Conservation (phyloP, 164 flowering plant genomes). For the Paratinospora sagittata region DNA sequence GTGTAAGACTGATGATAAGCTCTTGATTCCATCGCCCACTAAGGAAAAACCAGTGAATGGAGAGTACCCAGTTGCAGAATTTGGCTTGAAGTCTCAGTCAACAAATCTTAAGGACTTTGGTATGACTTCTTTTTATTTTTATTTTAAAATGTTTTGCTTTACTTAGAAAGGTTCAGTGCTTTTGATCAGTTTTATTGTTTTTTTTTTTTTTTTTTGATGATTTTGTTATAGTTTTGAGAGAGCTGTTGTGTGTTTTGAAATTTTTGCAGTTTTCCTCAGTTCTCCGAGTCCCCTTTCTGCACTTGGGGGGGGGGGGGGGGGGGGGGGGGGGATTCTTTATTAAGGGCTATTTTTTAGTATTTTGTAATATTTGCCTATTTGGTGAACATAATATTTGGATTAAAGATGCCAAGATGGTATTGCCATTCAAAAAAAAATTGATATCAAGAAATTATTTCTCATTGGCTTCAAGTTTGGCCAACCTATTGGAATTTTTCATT, state of each 20-base stretch:
- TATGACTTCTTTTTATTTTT: conserved; percentile 13
- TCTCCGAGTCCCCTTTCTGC: background rate
- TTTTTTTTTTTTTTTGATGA: background rate
- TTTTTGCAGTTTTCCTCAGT: background rate
- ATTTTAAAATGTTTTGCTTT: background rate
- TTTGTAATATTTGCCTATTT: too few species aligned
- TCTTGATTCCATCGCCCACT: conserved; percentile 36
- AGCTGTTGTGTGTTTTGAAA: too few species aligned
- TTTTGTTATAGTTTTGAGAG: background rate
- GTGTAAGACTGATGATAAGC: conserved; percentile 26
- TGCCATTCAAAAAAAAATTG: too few species aligned
- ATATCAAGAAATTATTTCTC: too few species aligned
- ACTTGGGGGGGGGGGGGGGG: too few species aligned
- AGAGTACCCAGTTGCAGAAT: background rate
- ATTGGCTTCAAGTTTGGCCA: too few species aligned
- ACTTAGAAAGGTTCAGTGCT: background rate
- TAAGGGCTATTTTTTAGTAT: too few species aligned
- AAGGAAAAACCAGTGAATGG: conserved; percentile 27
- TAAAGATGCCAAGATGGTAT: too few species aligned
- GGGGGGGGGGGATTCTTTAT: too few species aligned
- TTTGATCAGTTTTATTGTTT: background rate
- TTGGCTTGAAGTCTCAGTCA: conserved; percentile 19
- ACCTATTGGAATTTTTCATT: too few species aligned
- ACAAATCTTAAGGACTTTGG: conserved; percentile 21
- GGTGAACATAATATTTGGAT: too few species aligned